phyloP scores from a whole-genome alignment of 768 basidiomycete genomes.

The Kwoniella pini region DNA sequence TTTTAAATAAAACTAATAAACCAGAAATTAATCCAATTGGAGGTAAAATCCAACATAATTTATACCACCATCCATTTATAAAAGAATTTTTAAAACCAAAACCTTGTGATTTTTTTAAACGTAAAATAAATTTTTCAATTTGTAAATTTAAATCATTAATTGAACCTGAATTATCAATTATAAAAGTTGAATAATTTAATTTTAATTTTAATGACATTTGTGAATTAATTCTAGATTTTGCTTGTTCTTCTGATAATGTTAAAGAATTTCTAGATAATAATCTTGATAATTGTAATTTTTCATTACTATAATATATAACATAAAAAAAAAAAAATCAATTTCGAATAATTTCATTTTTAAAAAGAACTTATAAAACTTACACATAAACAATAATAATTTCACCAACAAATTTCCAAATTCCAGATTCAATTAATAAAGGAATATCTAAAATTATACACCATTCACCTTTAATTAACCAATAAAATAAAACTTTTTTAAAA shows the following conservation, averaged over 20 bases:
- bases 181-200: slow-evolving; percentile 75
- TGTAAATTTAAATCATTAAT: slow-evolving; percentile 66
- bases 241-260: slow-evolving; percentile 65
- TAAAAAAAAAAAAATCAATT: background rate
- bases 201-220: slow-evolving; percentile 81
- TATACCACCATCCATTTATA: slow-evolving; percentile 56
- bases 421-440: slow-evolving; percentile 86
- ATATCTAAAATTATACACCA: slow-evolving; percentile 83
- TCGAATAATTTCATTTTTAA: no score
- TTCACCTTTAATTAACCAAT: slow-evolving; percentile 78
- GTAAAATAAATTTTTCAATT: slow-evolving; percentile 58
- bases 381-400: slow-evolving; percentile 88
- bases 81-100: slow-evolving; percentile 2
- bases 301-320: slow-evolving; percentile 61
- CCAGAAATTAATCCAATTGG: slow-evolving; percentile 56
- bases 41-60: slow-evolving; percentile 59
- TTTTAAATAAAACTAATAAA: slow-evolving; percentile 32
- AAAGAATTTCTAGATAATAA: slow-evolving; percentile 61
- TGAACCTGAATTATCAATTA: slow-evolving; percentile 86
- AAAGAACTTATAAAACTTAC: slow-evolving; percentile 57
- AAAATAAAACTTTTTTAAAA: slow-evolving; percentile 65
- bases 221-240: slow-evolving; percentile 70
- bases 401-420: slow-evolving; percentile 78
- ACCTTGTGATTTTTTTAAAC: slow-evolving; percentile 53
- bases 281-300: slow-evolving; percentile 78